These are phyloP conservation scores for Epichloe brachyelytri DNA, from an alignment of 2,329 filamentous ascomycete genomes.

Conservation along the genomic window DNA sequence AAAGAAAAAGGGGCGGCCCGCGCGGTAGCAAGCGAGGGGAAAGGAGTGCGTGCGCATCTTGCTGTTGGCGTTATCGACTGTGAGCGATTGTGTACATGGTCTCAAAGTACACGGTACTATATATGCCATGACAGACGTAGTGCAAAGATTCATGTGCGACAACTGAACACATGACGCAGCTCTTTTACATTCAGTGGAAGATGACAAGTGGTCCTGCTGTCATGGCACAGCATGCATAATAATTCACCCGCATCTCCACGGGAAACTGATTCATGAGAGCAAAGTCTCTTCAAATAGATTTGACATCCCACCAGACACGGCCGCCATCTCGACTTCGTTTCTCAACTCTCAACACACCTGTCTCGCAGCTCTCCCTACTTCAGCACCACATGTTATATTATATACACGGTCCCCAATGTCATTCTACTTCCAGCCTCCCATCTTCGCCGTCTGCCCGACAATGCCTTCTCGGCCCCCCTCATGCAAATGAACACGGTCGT, in stretches of 20 bases:
- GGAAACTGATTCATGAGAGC: neutral
- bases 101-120: neutral
- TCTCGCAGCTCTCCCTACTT: neutral
- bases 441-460: slow-evolving; percentile 9
- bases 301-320: neutral
- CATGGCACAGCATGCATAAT: neutral
- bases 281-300: neutral
- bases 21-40: too few relatives aligned
- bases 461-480: neutral
- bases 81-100: too few relatives aligned
- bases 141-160: slow-evolving; percentile 1
- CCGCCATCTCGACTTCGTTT: neutral
- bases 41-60: too few relatives aligned
- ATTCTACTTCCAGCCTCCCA: slow-evolving; percentile 14
- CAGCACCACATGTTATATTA: neutral
- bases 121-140: neutral
- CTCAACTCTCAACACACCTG: neutral
- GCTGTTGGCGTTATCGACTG: too few relatives aligned
- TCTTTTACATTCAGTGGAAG: neutral
- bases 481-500: neutral
- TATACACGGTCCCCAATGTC: slow-evolving; percentile 10
- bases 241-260: neutral
- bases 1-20: neutral
- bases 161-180: neutral
- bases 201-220: neutral